Base-by-base conservation (phyloP, 352 stramenopile genomes). In the Pythium rishiriense region DNA sequence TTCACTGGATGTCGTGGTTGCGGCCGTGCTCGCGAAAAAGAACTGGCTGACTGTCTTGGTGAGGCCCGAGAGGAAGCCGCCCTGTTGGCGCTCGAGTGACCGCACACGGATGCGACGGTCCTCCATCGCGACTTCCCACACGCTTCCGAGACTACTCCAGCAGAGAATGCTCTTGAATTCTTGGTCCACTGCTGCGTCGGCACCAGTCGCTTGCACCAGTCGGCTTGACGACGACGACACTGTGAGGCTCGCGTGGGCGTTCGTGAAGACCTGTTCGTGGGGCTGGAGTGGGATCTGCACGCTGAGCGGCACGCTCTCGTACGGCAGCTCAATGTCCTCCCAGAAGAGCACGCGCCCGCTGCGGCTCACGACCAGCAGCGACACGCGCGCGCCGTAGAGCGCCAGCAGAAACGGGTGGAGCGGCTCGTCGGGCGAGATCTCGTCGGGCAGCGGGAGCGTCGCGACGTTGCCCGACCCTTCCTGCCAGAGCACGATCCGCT, bases 81-180 rank as follows among this genome's bases (percentile, higher is more conserved):
- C 66, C 25, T 79, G 81, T 31, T 85, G 78, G 35, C 87, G 88
- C 60, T 93, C 84, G 39, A 93, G 88, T 21, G 75, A 67, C 24
- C 84, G 80, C 29, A 91, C 81, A 46, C 84, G 84, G 59, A 93
- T 85, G n/a, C 84, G 80, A 24, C 82, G 77, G 62, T 93, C 82
- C 29, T 93, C 84, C 47, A 93, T 82, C 22, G 82, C 82, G 14
- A 93, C 70, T 52, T 93, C 84, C 84, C 84, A 93, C 28, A 93
- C 70, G 62, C 83, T 90, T 14, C 84, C 84, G 25, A 86, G 67
- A 56, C 88, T 90, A 64, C 80, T 90, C 84, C 84, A 93, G 70
- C 84, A 93, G 42, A 93, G 41, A n/a, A 93, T 52, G 57, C 82
- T 82, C 31, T 72, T 81, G 2, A 72, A 61, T 50, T 83, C 72